phyloP scores from a whole-genome alignment of 2,329 filamentous ascomycete species.

The Grosmannia penicillata region DNA sequence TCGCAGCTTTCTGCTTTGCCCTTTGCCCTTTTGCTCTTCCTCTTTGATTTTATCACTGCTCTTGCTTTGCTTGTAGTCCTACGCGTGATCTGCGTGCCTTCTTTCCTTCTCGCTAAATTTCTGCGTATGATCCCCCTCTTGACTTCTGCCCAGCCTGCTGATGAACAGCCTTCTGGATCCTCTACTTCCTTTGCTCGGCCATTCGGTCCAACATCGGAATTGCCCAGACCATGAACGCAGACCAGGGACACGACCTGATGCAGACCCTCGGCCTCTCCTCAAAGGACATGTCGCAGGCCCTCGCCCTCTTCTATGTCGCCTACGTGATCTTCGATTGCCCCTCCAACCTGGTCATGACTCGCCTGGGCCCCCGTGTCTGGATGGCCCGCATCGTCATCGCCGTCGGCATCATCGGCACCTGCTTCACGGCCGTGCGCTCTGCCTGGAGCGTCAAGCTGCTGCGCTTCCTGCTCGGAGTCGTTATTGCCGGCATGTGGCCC shows the following conservation, averaged over 20 bases:
- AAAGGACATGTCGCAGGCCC: conserved; percentile 67
- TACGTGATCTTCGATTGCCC: conserved; percentile 85
- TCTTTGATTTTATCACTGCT: too few species aligned
- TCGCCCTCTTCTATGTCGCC: conserved; percentile 82
- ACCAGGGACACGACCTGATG: conserved; percentile 58
- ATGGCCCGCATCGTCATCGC: conserved; percentile 85
- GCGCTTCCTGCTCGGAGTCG: conserved; percentile 68
- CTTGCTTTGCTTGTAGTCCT: too few species aligned
- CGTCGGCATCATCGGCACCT: conserved; percentile 70
- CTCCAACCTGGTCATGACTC: conserved; percentile 80
- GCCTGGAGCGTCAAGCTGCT: conserved; percentile 85
- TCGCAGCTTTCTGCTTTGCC: background rate
- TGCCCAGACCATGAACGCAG: conserved; percentile 82
- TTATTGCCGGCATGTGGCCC: conserved; percentile 90
- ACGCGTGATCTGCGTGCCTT: too few species aligned
- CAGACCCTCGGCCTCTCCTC: conserved; percentile 52
- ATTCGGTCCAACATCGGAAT: conserved; percentile 86
- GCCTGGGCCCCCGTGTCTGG: conserved; percentile 72
- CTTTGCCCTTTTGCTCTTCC: background rate
- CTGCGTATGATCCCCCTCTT: too few species aligned
- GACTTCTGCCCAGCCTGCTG: too few species aligned
- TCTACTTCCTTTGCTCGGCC: conserved; percentile 86
- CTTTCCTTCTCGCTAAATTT: too few species aligned
- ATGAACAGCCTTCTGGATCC: conserved; percentile 73
- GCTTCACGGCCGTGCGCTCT: conserved; percentile 66